Conservation (phyloP, 805 yeast genomes). For the Metschnikowia matae region DNA sequence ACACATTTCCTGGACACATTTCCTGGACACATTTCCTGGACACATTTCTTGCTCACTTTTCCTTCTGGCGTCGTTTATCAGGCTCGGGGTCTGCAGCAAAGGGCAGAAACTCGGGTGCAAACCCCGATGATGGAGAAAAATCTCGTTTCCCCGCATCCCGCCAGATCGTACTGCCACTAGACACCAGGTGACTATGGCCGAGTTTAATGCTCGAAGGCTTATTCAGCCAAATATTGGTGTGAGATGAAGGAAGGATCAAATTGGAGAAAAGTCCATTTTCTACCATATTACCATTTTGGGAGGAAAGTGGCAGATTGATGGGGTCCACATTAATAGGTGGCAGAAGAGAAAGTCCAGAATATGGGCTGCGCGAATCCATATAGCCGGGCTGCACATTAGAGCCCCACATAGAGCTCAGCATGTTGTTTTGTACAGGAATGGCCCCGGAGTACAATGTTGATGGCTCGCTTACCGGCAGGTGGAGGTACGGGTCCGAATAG, state of each 20-base stretch:
- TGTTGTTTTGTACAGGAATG: background rate
- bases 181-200: conserved; percentile 13
- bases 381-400: conserved; percentile 9
- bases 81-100: conserved; percentile 6
- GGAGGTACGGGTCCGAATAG: conserved; percentile 1
- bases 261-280: conserved; percentile 11
- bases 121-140: conserved; percentile 7
- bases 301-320: conserved; percentile 11
- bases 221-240: conserved; percentile 19
- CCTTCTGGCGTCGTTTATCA: background rate
- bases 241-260: conserved; percentile 11
- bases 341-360: conserved; percentile 10
- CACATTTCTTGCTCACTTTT: background rate
- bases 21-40: no score
- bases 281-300: conserved; percentile 7
- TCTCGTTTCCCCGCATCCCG: conserved; percentile 11
- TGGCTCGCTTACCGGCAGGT: background rate
- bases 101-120: conserved; percentile 14
- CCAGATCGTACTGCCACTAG: conserved; percentile 15
- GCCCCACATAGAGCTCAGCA: background rate
- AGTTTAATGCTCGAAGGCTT: conserved; percentile 5
- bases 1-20: background rate
- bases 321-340: conserved; percentile 6
- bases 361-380: conserved; percentile 9
- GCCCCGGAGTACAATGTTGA: background rate